A percentile compares a stretch with the other conserved stretches of the same genome.
Conservation (phyloP, 2,329 filamentous ascomycete species). For the Curvularia sp. region DNA sequence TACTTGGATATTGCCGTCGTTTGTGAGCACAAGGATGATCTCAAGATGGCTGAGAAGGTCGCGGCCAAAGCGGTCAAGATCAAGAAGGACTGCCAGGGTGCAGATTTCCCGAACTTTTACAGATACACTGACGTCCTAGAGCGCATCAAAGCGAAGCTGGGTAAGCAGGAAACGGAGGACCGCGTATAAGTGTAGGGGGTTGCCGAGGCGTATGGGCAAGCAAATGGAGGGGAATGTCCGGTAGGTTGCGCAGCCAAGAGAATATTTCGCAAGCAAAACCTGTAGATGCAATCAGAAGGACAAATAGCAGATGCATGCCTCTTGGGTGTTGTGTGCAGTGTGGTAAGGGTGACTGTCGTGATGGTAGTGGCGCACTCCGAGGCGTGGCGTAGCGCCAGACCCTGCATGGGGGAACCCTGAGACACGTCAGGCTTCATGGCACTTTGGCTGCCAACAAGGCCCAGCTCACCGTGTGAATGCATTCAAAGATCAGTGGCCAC, state of each 20-base stretch:
- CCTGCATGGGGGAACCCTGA: slow-evolving; percentile 22
- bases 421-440: slow-evolving; percentile 30
- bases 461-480: neutral
- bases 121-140: slow-evolving; percentile 32
- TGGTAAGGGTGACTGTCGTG: neutral
- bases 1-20: slow-evolving; percentile 45
- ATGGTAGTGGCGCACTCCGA: neutral
- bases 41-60: slow-evolving; percentile 26
- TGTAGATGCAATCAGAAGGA: neutral
- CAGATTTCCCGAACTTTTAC: slow-evolving; percentile 34
- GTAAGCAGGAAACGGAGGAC: neutral
- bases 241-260: neutral
- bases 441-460: slow-evolving; percentile 4
- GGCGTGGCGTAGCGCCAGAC: slow-evolving; percentile 18
- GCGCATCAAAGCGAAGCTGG: slow-evolving; percentile 28
- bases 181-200: neutral
- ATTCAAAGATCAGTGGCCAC: neutral
- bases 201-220: neutral
- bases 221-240: neutral
- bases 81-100: slow-evolving; percentile 38
- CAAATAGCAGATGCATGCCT: neutral
- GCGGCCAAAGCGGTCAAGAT: slow-evolving; percentile 39
- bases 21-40: slow-evolving; percentile 36
- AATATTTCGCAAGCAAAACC: neutral
- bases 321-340: neutral